Base-by-base conservation (phyloP, 2,329 filamentous ascomycete genomes). In the Pseudogymnoascus sp. region DNA sequence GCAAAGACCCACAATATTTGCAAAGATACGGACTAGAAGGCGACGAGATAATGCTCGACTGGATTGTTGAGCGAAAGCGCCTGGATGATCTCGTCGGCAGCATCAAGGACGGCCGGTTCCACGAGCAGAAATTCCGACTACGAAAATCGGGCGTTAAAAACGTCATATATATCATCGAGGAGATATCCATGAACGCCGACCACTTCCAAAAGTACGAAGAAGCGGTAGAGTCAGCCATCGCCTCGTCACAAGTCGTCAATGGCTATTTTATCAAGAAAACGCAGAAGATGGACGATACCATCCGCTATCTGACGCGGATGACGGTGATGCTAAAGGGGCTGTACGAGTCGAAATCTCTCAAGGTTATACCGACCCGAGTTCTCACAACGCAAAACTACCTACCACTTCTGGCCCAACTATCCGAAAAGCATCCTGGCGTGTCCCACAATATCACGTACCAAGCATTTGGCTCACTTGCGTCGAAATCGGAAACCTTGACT, bases 81-180 rank as follows among this genome's bases (percentile, higher is more conserved):
- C 80, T 92, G 0, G 89, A 93, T 69, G 90, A 94, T 71, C 76
- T 94, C 55, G 81, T 93, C n/a, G 78, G 81, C 59, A 92, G 88
- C 65, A 90, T 94, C 74, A 91, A 89, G 72, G 90, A 93, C 65
- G 88, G 89, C 1, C 85, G 90, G 2, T 93, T 92, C 68, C 87
- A 88, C 67, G 90, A 94, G 72, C 90, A 94, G 71, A 93, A 94
- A 71, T 93, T 92, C 70, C 86, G 90, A 1, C 79, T 93, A 9
- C 82, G 82, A 61, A 84, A 84, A 60, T 89, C 85, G 0, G 89
- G 89, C 0, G 79, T 90, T n/a, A 84, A 83, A 63, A 88, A 92
- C 67, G 87, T 92, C 12, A 81, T 90, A 37, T 94, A 93, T 69
- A 79, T 94, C 25, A 81, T 94, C 61, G 90, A 94, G 70, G 86